Evolutionary conservation across 345 rosid genomes (phyloP).

Genomic region (Iberis pinnata): DNA sequence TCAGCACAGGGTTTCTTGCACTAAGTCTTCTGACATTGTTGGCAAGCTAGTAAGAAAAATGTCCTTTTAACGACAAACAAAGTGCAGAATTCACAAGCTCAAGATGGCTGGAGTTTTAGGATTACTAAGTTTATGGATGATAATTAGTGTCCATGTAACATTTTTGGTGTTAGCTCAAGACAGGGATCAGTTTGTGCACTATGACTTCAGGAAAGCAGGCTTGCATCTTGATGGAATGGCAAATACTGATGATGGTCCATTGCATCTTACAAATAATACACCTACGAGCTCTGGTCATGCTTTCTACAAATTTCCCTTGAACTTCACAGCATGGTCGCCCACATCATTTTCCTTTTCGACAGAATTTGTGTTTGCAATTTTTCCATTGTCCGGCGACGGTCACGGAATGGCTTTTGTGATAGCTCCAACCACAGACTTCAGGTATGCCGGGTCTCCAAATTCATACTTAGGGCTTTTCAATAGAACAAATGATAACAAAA

Average conservation of each 20-base stretch:
- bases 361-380: conserved; percentile 35
- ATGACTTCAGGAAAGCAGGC: conserved; percentile 11
- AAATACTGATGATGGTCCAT: not conserved
- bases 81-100: conserved; percentile 10
- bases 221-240: conserved; percentile 28
- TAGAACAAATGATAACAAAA: not conserved
- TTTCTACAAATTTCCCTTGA: conserved; percentile 31
- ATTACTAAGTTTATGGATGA: not conserved
- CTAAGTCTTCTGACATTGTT: no score
- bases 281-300: conserved; percentile 29
- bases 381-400: conserved; percentile 26
- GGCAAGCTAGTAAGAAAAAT: not conserved
- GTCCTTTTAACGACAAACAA: not conserved
- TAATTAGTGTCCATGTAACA: not conserved
- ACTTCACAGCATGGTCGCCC: conserved; percentile 15
- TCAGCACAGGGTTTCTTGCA: not conserved
- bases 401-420: conserved; percentile 41
- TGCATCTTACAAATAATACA: conserved; percentile 48
- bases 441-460: not conserved
- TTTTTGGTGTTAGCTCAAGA: conserved; percentile 22
- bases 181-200: not conserved
- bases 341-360: conserved; percentile 30
- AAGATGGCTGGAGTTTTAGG: conserved; percentile 21
- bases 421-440: conserved; percentile 22
- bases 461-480: conserved; percentile 45